phyloP scores from a whole-genome alignment of 352 stramenopile species.

The Globisporangium emineosum region DNA sequence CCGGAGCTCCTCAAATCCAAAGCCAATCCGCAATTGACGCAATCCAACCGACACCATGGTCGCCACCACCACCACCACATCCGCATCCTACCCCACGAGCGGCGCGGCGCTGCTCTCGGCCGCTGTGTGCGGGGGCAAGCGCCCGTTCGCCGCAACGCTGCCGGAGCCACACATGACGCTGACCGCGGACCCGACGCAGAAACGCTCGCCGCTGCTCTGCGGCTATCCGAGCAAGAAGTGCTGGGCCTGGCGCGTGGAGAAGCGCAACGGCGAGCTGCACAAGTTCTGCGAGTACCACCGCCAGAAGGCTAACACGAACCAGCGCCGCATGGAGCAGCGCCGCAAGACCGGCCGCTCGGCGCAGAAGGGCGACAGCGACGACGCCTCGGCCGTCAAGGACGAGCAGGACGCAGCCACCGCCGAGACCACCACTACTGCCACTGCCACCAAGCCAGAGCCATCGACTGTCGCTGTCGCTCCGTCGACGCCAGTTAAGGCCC shows the following conservation, averaged over 20 bases:
- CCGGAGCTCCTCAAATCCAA: background rate
- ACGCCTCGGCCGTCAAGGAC: slow-evolving; percentile 7
- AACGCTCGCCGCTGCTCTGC: slow-evolving; percentile 55
- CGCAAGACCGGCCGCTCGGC: slow-evolving; percentile 52
- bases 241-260: slow-evolving; percentile 74
- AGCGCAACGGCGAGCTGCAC: slow-evolving; percentile 81
- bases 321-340: slow-evolving; percentile 80
- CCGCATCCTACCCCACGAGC: background rate
- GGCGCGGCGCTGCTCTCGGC: slow-evolving; percentile 11
- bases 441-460: background rate
- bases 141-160: slow-evolving; percentile 15
- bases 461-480: background rate
- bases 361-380: background rate
- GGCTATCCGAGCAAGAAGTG: slow-evolving; percentile 85
- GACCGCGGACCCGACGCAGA: slow-evolving; percentile 23
- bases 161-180: background rate
- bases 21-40: background rate
- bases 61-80: background rate
- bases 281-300: slow-evolving; percentile 87
- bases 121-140: slow-evolving; percentile 16
- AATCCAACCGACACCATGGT: background rate
- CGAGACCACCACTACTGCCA: background rate
- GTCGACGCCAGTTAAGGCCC: background rate
- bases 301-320: slow-evolving; percentile 82
- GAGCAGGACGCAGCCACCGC: background rate